Evolutionary conservation across 345 rosid species (phyloP).

Genomic region (Eucalyptus grandis): DNA sequence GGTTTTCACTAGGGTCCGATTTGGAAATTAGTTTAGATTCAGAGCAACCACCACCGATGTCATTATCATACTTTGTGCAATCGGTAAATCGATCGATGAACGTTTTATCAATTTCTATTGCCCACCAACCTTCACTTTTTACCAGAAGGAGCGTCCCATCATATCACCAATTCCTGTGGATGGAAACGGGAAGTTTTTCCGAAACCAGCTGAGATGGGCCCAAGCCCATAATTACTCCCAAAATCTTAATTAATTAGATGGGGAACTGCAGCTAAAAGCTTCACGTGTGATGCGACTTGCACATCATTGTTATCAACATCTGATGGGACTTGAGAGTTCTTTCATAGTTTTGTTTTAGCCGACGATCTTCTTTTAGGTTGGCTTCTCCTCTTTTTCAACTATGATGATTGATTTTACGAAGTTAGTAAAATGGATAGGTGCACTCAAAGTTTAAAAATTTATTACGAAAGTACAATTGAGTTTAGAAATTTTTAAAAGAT

Average conservation of each 20-base stretch:
- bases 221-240: neutral
- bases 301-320: neutral
- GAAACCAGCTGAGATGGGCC: neutral
- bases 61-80: neutral
- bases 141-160: neutral
- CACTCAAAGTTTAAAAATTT: neutral
- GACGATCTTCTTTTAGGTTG: neutral
- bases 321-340: neutral
- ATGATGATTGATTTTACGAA: neutral
- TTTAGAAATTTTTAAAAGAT: too few relatives aligned
- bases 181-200: neutral
- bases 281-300: neutral
- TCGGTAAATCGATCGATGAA: neutral
- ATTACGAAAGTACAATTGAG: rapidly evolving
- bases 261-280: neutral
- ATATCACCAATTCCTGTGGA: neutral
- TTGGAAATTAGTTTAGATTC: neutral
- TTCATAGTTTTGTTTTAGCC: neutral
- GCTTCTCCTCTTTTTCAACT: neutral
- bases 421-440: neutral
- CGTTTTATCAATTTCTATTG: neutral
- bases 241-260: neutral
- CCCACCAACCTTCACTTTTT: neutral
- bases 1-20: neutral
- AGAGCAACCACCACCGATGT: neutral